These are phyloP conservation scores for Rosa hybrid DNA, from an alignment of 331 rosid genomes.

Conservation along the genomic window DNA sequence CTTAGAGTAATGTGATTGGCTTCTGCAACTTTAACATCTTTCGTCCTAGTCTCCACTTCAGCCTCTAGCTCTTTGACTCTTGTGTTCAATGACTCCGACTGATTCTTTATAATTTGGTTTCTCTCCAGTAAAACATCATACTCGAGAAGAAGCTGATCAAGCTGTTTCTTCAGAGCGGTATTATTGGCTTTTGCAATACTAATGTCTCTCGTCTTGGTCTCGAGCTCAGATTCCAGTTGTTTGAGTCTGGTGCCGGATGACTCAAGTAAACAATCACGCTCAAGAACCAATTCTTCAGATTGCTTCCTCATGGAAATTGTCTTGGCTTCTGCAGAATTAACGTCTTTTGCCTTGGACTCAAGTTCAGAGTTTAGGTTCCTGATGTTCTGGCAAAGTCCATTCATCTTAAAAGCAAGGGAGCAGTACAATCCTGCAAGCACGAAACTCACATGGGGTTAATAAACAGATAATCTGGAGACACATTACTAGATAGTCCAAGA, in stretches of 20 bases:
- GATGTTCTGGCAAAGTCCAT: conserved; percentile 64
- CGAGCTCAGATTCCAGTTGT: conserved; percentile 56
- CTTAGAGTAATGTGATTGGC: background rate
- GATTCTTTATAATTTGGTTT: conserved; percentile 64
- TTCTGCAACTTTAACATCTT: background rate
- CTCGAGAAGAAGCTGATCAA: conserved; percentile 80
- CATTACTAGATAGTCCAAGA: background rate
- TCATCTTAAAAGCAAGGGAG: conserved; percentile 67
- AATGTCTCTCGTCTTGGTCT: conserved; percentile 47
- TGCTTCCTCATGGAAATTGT: conserved; percentile 35
- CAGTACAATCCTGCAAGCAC: conserved; percentile 57
- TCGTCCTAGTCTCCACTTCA: background rate
- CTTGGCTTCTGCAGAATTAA: conserved; percentile 41
- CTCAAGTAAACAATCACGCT: background rate
- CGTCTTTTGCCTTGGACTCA: background rate
- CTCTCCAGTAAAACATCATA: conserved; percentile 76
- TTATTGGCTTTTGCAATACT: conserved; percentile 59
- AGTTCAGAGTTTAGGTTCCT: conserved; percentile 67
- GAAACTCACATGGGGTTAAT: background rate
- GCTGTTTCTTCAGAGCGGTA: conserved; percentile 67
- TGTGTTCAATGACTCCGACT: conserved; percentile 36
- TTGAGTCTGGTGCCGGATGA: conserved; percentile 43
- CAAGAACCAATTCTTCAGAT: background rate
- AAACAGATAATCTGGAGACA: background rate
- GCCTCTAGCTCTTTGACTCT: background rate